Base-by-base conservation (phyloP, 1,284 basidiomycete species). In the Polyporus tsugae region DNA sequence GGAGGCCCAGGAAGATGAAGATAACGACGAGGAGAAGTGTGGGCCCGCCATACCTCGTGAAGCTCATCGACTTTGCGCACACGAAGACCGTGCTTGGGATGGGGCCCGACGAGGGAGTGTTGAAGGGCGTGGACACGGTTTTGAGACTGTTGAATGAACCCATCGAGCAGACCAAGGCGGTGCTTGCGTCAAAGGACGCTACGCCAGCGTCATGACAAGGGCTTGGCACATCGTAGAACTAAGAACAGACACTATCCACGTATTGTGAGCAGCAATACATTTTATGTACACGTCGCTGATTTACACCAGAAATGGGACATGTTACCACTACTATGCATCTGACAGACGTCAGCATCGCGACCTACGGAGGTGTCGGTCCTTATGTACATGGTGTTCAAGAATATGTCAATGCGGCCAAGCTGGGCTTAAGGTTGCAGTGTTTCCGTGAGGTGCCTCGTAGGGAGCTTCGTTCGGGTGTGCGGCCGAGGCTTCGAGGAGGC, bases 31-130 rank as follows among this genome's bases (percentile, higher is more conserved):
- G 15, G 75, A 79, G 62, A 79, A 79, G 63, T 44, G 75, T 77
- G 2, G 84, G 86, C 7, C 85, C 87, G 17, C 87, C 92, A 10
- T 91, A 87, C 72, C 82, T 85, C 10, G 84, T 97, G 66, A 91
- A 91, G 69, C 81, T 98, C 71, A 98, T 98, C 69, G 97, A 99
- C 82, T 98, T 99, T 80, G 97, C 95, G 4, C 97, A 99, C 80
- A 93, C 95, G 4, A 83, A 86, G 42, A 74, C 93, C 10, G 85
- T 82, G 2, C 86, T 89, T 0, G 95, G 93, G 0, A 78, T 90
- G 74, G 97, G 96, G 1, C 89, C 91, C 0, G 97, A 98, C 79
- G 78, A 86, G 60, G 92, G 95, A 0, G 89, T 96, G 6, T 78
- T 97, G 68, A 79, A 84, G 22, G 96, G 95, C 0, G 65, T 97